Evolutionary conservation across 2,329 filamentous ascomycete species (phyloP).

Genomic region (Beauveria medogensis): DNA sequence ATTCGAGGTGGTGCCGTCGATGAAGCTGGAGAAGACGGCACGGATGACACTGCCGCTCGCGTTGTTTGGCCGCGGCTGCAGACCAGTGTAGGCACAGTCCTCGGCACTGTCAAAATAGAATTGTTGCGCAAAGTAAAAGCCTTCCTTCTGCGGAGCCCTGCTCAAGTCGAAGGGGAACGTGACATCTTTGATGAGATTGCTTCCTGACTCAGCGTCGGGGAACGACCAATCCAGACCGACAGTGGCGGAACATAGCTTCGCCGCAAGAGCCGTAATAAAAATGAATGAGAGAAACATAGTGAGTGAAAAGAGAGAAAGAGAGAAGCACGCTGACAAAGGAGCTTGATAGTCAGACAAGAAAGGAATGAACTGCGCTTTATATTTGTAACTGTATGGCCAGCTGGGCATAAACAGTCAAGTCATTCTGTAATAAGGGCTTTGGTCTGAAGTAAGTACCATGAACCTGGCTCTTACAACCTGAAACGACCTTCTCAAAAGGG

Average conservation of each 20-base stretch:
- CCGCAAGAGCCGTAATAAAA: neutral
- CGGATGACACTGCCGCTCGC: conserved; percentile 14
- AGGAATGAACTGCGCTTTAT: neutral
- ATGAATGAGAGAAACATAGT: neutral
- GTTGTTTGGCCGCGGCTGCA: conserved; percentile 15
- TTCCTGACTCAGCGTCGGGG: neutral
- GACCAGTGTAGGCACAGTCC: conserved; percentile 14
- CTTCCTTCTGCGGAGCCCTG: conserved; percentile 13
- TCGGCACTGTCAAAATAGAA: conserved; percentile 12
- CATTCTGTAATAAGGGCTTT: neutral
- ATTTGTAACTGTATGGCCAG: neutral
- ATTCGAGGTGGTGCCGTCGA: conserved; percentile 12
- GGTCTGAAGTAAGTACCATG: neutral
- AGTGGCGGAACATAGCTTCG: neutral
- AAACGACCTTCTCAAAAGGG: neutral
- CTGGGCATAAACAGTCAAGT: neutral
- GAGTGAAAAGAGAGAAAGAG: neutral
- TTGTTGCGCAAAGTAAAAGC: conserved; percentile 20
- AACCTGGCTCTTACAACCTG: neutral
- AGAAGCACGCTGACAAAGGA: no score
- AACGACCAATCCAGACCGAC: neutral
- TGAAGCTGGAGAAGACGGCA: conserved; percentile 19
- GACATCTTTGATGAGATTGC: conserved; percentile 7
- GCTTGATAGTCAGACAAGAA: neutral
- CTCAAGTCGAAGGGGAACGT: conserved; percentile 18